A percentile compares a stretch with the other conserved stretches of the same genome.
Evolutionary conservation across 2,329 filamentous ascomycete genomes (phyloP).

Genomic region (Coleophoma eucalyptorum): DNA sequence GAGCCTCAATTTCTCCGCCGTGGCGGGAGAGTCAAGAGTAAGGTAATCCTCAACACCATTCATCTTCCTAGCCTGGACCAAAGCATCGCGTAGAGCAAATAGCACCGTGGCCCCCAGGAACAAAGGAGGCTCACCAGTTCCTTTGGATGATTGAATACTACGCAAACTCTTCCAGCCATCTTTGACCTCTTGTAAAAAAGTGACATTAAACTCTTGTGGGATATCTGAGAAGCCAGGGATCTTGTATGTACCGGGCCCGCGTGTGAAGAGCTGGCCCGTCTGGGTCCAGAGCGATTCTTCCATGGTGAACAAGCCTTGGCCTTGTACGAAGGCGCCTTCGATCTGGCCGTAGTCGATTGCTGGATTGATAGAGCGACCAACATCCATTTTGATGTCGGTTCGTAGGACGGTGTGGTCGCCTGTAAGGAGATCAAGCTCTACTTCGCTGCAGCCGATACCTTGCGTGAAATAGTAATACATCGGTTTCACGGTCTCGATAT

Average conservation of each 20-base stretch:
- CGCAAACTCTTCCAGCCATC: conserved; percentile 43
- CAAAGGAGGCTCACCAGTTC: conserved; percentile 59
- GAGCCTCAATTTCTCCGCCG: conserved; percentile 43
- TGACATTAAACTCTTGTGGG: conserved; percentile 58
- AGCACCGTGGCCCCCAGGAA: conserved; percentile 50
- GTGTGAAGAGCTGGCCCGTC: conserved; percentile 58
- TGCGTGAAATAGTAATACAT: conserved; percentile 97
- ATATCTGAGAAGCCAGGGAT: conserved; percentile 87
- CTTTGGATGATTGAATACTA: conserved; percentile 49
- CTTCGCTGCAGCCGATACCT: conserved; percentile 82
- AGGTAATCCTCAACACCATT: conserved; percentile 40
- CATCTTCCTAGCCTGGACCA: conserved; percentile 44
- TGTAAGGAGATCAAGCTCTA: conserved; percentile 86
- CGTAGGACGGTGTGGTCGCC: conserved; percentile 86
- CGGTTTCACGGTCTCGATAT: conserved; percentile 51
- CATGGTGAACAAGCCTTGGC: conserved; percentile 72
- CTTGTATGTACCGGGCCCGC: conserved; percentile 73
- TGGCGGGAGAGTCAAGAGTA: conserved; percentile 43
- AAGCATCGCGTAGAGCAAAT: conserved; percentile 48
- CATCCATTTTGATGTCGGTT: conserved; percentile 95
- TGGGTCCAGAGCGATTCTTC: conserved; percentile 66
- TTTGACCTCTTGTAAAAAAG: conserved; percentile 31
- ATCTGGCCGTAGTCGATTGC: conserved; percentile 79
- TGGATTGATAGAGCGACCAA: conserved; percentile 66
- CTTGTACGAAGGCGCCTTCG: conserved; percentile 76